A percentile compares a stretch with the other conserved stretches of the same genome.
phyloP scores from a whole-genome alignment of 768 basidiomycete genomes.

The Suillus occidentalis region DNA sequence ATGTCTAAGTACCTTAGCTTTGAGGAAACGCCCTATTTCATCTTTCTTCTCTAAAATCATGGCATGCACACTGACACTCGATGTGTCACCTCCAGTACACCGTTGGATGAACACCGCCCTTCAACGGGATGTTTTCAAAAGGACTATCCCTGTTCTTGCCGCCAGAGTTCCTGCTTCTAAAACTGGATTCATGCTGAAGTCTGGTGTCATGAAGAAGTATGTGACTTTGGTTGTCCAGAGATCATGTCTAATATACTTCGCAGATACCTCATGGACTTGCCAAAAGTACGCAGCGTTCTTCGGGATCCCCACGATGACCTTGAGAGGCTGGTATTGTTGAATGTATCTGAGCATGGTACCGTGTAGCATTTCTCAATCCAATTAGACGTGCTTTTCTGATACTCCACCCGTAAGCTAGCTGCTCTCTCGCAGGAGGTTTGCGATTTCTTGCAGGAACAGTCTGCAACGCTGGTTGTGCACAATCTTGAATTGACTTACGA shows the following conservation, averaged over 20 bases:
- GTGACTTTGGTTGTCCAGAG: constrained; percentile 18
- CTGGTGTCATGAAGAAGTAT: constrained; percentile 60
- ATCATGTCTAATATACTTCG: constrained; percentile 16
- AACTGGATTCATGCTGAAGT: constrained; percentile 56
- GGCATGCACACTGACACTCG: constrained; percentile 39
- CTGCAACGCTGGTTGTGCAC: constrained; percentile 57
- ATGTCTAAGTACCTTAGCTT: constrained; percentile 2
- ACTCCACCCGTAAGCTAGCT: constrained; percentile 54
- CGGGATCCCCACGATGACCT: constrained; percentile 47
- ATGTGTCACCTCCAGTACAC: constrained; percentile 47
- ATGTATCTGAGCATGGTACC: constrained; percentile 59
- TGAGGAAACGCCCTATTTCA: neutral
- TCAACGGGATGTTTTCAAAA: constrained; percentile 66
- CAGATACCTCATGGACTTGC: constrained; percentile 66
- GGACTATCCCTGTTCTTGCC: constrained; percentile 66
- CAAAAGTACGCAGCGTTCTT: constrained; percentile 63
- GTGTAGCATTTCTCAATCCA: neutral
- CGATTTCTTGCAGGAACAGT: constrained; percentile 55
- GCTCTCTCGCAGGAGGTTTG: constrained; percentile 58
- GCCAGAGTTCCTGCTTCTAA: constrained; percentile 58
- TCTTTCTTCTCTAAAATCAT: constrained; percentile 24
- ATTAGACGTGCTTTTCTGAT: constrained; percentile 10
- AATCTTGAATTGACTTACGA: constrained; percentile 72
- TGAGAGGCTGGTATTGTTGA: constrained; percentile 68
- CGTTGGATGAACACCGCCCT: constrained; percentile 51